Evolutionary conservation across 164 flowering plant species (phyloP), one percentile per base, ranked within the genome.

Genomic region (Echeveria elegans): DNA sequence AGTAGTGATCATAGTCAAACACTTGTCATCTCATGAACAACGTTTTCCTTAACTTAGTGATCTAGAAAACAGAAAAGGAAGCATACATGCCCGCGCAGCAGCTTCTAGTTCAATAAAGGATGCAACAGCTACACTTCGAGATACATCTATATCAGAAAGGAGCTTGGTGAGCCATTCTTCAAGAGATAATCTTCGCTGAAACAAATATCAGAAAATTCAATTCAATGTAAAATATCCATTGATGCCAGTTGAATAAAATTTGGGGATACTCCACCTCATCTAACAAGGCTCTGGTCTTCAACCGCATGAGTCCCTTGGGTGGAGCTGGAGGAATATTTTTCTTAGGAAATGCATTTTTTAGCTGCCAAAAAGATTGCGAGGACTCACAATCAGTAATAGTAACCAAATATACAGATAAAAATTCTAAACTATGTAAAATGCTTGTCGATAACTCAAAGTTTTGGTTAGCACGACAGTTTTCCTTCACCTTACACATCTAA

Each of bases 91-190:
- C 77, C 99, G 82, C 63, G 96, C 99, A 77, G 96, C 96, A 73
- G 89, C 97, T 84, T 95, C 99, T 67, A 95, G 87, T 75, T 95
- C 99, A 77, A 95, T 92, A 78, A 92, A 95, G 60, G 97, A 86
- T 71, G 97, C 99, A 68, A 92, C 90, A 31, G 76, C 79, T 63
- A 83, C 78, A 63, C 97, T 88, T 83, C 99, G 81, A 29, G 99
- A 89, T 71, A 92, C 38, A 73, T 92, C 94, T 76, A 92, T 90
- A 74, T 95, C 99, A 66, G 92, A 95, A 19, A 95, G 83, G 21
- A 92, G 76, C 80, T 82, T 88, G 67, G 79, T 76, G 82, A 95
- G 84, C 99, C 99, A 95, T 68, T 84, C 97, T 81, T 88, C 97
- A 83, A 95, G 84, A 69, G 92, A 84, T 75, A 77, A 75, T 79